Evolutionary conservation across 495 filamentous ascomycete species (phyloP).

Genomic region (Ascobolus immersus): DNA sequence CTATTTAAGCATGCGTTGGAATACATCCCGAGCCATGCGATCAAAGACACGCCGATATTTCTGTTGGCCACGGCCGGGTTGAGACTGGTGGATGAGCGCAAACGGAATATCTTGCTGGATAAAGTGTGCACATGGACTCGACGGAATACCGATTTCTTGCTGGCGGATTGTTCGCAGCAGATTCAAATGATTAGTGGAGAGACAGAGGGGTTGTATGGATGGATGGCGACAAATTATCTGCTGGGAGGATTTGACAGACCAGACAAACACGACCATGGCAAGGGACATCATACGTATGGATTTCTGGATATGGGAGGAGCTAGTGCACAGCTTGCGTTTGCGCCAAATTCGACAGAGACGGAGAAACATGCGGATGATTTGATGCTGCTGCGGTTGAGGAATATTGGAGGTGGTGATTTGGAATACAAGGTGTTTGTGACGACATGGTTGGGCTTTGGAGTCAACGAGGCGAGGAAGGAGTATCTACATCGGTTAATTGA

Average conservation of each 20-base stretch:
- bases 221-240: slow-evolving; percentile 94
- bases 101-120: slow-evolving; percentile 43
- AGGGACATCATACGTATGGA: slow-evolving; percentile 84
- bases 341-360: slow-evolving; percentile 76
- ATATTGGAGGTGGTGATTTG: slow-evolving; percentile 41
- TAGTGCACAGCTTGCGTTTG: slow-evolving; percentile 91
- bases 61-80: slow-evolving; percentile 93
- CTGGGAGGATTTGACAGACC: slow-evolving; percentile 81
- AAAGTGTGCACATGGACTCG: slow-evolving; percentile 68
- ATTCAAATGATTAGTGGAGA: slow-evolving; percentile 94
- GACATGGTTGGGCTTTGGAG: slow-evolving; percentile 90
- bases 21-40: slow-evolving; percentile 52
- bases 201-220: slow-evolving; percentile 93
- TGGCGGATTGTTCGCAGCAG: slow-evolving; percentile 74
- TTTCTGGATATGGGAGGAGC: slow-evolving; percentile 98
- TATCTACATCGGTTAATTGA: slow-evolving; percentile 50
- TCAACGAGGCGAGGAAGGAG: slow-evolving; percentile 62
- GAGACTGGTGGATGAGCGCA: slow-evolving; percentile 51
- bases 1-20: slow-evolving; percentile 63
- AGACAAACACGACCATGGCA: slow-evolving; percentile 43
- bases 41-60: slow-evolving; percentile 71
- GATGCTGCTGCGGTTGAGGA: slow-evolving; percentile 60
- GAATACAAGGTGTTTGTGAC: slow-evolving; percentile 85
- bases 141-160: slow-evolving; percentile 49
- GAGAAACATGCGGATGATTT: slow-evolving; percentile 76